Base-by-base conservation (phyloP, 805 yeast genomes). In the Hanseniaspora lindneri region DNA sequence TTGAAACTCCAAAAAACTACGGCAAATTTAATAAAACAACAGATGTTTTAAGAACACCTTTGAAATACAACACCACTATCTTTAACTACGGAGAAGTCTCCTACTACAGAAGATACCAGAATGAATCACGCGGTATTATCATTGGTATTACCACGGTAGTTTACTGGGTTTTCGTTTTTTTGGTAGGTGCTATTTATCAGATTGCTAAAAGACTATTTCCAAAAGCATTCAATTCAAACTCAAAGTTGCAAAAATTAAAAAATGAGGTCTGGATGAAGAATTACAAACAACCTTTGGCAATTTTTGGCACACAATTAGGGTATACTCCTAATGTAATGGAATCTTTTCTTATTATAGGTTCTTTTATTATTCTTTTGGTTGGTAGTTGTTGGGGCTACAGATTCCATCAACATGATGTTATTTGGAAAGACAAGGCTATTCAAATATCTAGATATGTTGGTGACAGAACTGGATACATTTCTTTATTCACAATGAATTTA, bases 391-490 rank as follows among this genome's bases (percentile, higher is more conserved):
- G 49, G 11, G 50, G 53, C 30, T 55, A 54, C 39, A 46, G 44
- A 21, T 51, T 39, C 42, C 25, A 28, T 19, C 37, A 36, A n/a
- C 34, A 47, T n/a, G 37, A 50, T 23, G 25, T 30, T 17, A 39
- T 42, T 20, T 52, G 49, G 51, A 10, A 34, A 4, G 14, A 16
- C 2, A 47, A 41, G 27, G n/a, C 32, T 21, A n/a, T 34, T 13
- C 57, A 53, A 29, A 16, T 54, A 2, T 34, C 53, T 11, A 42
- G 55, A 33, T 54, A 50, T 24, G 29, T 77, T 19, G 77, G 73
- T 25, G 79, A 76, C 59, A 67, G 83, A 60, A 61, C 75, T 10
- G 80, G 73, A 29, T 52, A 72, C 17, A 59, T 73, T 53, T 61
- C 71, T 3, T 58, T 72, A 40, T 75, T 69, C 52, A 49, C 76